Base-by-base conservation (phyloP, 306 rosid species). In the Gastrolobium bilobum region DNA sequence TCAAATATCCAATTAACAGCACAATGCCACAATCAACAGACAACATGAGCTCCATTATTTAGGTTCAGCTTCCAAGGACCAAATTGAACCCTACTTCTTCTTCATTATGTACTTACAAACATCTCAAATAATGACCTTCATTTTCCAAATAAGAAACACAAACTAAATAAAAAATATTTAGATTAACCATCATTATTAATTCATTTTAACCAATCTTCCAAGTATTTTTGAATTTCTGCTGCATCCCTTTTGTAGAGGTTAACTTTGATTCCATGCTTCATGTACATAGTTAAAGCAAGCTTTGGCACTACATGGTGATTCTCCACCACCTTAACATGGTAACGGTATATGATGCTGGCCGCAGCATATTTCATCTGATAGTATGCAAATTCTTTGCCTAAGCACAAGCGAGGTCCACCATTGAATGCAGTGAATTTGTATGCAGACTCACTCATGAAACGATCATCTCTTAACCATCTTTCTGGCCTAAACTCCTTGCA, bases 351-450 rank as follows among this genome's bases (percentile, higher is more conserved):
- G 84, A 92, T 85, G 35, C 91, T 90, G 3, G 98, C 94, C 0
- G 99, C 99, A 1, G 69, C 92, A 46, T 85, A 92, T 81, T 92
- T 92, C 99, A 95, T 95, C 10, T 95, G 99, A 42, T 91, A 92
- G 59, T 92, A 92, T 1, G 99, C 99, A 73, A 95, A 92, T 65
- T 95, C 98, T 79, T 88, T 90, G 57, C 99, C 99, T 72, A 95
- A 86, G 67, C 99, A 95, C 13, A 95, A 74, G 2, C 99, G 86
- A 26, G 99, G 99, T 8, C 99, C 99, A 7, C 97, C 99, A 14
- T 95, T 95, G 87, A 95, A 95, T 57, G 97, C 96, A 2, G 93
- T 81, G 86, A 95, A 95, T 74, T 87, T 91, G 88, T 95, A 95
- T 0, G 97, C 97, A 3, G 97, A 89, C 43, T 92, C 96, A 46